Evolutionary conservation across 2,329 filamentous ascomycete species (phyloP).

Genomic region (Penicillium oxalicum): DNA sequence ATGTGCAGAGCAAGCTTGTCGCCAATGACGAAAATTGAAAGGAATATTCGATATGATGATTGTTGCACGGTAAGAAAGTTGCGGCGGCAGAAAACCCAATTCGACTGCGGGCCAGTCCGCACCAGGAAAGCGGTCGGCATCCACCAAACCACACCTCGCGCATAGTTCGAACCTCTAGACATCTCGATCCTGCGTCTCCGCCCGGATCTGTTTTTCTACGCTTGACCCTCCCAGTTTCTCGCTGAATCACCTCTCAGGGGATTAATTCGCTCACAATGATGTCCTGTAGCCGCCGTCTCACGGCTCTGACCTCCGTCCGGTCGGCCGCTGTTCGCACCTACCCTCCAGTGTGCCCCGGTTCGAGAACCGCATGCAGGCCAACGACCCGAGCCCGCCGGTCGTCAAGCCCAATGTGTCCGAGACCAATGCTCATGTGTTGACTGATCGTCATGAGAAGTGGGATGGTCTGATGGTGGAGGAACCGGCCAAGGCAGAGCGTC

Average conservation of each 20-base stretch:
- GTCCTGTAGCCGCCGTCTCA: constrained; percentile 42
- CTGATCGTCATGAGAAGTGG: constrained; percentile 42
- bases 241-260: constrained; percentile 15
- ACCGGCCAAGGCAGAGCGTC: constrained; percentile 49
- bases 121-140: constrained; percentile 11
- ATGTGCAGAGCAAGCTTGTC: too few species aligned
- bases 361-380: constrained; percentile 45
- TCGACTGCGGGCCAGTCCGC: constrained; percentile 3
- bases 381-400: constrained; percentile 51
- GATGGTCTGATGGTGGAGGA: constrained; percentile 53
- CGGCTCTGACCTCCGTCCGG: constrained; percentile 40
- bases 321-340: constrained; percentile 34
- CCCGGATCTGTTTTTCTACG: neutral
- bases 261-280: constrained; percentile 36
- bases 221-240: constrained; percentile 15
- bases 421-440: constrained; percentile 52
- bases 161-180: constrained; percentile 19
- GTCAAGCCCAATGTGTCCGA: constrained; percentile 52
- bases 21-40: neutral
- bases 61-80: constrained; percentile 4
- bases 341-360: constrained; percentile 39
- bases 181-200: neutral
- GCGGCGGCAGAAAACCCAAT: constrained; percentile 19
- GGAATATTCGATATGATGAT: neutral
- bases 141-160: constrained; percentile 30